phyloP scores from a whole-genome alignment of 257 asterid species.

The Solanum pimpinellifolium region DNA sequence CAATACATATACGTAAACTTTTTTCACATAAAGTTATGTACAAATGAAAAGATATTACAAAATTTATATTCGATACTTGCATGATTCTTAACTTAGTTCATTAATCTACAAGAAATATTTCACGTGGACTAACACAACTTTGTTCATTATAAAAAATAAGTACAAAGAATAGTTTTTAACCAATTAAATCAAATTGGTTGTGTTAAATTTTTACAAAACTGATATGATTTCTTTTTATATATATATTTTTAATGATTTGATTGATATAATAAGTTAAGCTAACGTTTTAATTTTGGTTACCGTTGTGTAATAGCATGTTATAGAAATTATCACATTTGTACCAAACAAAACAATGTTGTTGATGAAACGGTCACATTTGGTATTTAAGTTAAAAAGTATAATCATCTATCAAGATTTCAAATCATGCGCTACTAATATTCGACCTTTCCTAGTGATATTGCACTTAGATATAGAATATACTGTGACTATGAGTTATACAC shows the following conservation, averaged over 20 bases:
- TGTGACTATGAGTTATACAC: background rate
- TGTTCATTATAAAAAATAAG: background rate
- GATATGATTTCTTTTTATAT: background rate
- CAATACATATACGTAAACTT: background rate
- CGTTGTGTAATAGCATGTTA: background rate
- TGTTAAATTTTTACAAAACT: background rate
- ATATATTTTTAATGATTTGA: background rate
- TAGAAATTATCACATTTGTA: background rate
- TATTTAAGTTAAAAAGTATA: no score
- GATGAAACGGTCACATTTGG: background rate
- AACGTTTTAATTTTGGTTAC: background rate
- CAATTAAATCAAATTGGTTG: background rate
- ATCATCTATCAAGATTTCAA: background rate
- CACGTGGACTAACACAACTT: background rate
- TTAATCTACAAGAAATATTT: background rate
- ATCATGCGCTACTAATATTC: background rate
- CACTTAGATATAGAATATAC: background rate
- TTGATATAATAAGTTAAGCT: background rate
- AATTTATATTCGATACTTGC: background rate
- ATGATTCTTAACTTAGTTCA: background rate
- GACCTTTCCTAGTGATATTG: background rate
- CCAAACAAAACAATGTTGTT: background rate
- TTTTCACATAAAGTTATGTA: no score
- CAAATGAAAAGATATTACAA: background rate
- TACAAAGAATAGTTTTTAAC: background rate